Conservation (phyloP, 176 grass and related monocot species). For the Eleusine coracana region DNA sequence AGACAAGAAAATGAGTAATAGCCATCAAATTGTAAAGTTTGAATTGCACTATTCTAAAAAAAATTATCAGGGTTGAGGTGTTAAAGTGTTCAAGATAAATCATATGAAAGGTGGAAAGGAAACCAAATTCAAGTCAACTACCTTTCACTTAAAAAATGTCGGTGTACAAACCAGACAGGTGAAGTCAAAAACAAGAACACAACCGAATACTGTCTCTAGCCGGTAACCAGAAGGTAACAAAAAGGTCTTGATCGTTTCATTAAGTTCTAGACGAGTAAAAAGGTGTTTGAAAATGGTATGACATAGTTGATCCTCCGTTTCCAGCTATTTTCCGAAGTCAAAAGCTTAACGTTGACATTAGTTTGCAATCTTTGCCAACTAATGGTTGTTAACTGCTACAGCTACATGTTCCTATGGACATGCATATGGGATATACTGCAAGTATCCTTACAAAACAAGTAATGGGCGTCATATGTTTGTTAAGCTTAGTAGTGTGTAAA, state of each 20-base stretch:
- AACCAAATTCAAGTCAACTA: conserved; percentile 14
- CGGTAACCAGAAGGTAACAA: conserved; percentile 29
- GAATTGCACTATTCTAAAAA: not conserved
- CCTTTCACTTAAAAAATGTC: conserved; percentile 7
- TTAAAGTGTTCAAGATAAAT: not conserved
- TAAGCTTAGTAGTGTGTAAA: conserved; percentile 30
- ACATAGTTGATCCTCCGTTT: conserved; percentile 8
- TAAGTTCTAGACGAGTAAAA: not conserved
- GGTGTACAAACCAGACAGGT: not conserved
- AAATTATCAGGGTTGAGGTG: not conserved
- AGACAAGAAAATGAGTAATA: not conserved
- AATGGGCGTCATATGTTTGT: not conserved
- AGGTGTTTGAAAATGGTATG: conserved; percentile 25
- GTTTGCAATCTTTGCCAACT: conserved; percentile 31
- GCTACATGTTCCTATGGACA: conserved; percentile 25
- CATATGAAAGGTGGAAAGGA: conserved; percentile 9
- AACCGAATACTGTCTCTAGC: conserved; percentile 4
- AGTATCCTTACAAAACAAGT: conserved; percentile 18
- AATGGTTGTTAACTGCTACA: conserved; percentile 48
- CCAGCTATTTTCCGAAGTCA: not conserved
- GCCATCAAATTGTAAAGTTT: not conserved
- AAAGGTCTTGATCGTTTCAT: not conserved
- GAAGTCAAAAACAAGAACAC: conserved; percentile 19
- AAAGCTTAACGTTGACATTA: conserved; percentile 33
- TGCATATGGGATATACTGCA: conserved; percentile 23